Evolutionary conservation across 768 basidiomycete genomes (phyloP).

Genomic region (Russula foetens): DNA sequence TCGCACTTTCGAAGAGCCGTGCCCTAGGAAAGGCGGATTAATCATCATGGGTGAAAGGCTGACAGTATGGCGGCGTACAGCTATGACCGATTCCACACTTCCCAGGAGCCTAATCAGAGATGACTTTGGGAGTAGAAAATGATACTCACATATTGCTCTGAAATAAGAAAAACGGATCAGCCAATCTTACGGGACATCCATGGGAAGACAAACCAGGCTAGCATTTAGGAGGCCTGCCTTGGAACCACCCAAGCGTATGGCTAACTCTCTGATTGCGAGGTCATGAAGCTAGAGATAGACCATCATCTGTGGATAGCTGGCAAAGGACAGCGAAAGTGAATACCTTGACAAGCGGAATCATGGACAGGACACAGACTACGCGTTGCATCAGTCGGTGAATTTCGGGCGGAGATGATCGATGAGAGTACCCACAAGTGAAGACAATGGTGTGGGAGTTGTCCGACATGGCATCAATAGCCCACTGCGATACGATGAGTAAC

Average conservation of each 20-base stretch:
- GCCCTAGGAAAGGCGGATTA: conserved; percentile 36
- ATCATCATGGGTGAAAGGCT: neutral
- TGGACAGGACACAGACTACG: conserved; percentile 55
- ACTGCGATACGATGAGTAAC: conserved; percentile 32
- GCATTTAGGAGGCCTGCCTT: conserved; percentile 77
- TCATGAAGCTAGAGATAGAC: conserved; percentile 53
- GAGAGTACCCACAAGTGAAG: conserved; percentile 46
- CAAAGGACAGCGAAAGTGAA: neutral
- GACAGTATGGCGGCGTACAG: conserved; percentile 38
- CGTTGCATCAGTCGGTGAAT: neutral
- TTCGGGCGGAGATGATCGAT: neutral
- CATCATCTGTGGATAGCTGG: neutral
- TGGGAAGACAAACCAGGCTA: conserved; percentile 47
- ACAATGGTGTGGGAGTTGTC: conserved; percentile 44
- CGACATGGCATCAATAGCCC: conserved; percentile 43
- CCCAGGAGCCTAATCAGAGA: neutral
- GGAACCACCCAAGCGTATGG: conserved; percentile 66
- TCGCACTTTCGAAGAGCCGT: conserved; percentile 80
- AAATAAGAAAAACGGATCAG: conserved; percentile 17
- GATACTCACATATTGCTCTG: conserved; percentile 60
- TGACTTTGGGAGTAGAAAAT: neutral
- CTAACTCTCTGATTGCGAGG: conserved; percentile 63
- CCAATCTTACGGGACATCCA: neutral
- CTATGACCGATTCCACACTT: conserved; percentile 57
- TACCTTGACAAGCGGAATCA: conserved; percentile 76